Percentiles rank a stretch among this genome's conserved stretches.
phyloP scores from a whole-genome alignment of 2,329 filamentous ascomycete species.

The Arachnopeziza araneosa region DNA sequence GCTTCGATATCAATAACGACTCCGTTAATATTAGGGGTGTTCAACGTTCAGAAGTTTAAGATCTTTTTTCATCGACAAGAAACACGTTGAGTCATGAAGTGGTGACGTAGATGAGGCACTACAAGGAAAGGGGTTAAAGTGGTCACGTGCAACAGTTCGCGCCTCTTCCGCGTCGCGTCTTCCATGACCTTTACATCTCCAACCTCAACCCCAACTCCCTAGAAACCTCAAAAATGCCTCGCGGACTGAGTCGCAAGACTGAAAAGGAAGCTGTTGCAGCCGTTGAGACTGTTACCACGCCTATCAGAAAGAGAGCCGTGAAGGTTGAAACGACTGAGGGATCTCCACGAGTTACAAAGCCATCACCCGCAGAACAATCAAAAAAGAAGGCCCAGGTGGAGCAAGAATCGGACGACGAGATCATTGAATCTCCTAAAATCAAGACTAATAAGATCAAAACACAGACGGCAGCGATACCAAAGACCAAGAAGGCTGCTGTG shows the following conservation, averaged over 20 bases:
- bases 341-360: slow-evolving; percentile 8
- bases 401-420: slow-evolving; percentile 8
- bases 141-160: slow-evolving; percentile 1
- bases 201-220: neutral
- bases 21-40: too few relatives aligned
- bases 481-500: slow-evolving; percentile 16
- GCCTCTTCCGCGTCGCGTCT: neutral
- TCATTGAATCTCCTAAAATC: slow-evolving; percentile 1
- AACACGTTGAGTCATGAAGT: neutral
- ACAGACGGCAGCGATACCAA: slow-evolving; percentile 16
- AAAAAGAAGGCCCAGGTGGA: slow-evolving; percentile 11
- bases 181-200: neutral
- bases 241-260: slow-evolving; percentile 19
- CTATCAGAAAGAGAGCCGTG: slow-evolving; percentile 13
- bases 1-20: too few relatives aligned
- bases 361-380: slow-evolving; percentile 2
- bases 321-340: slow-evolving; percentile 13
- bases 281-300: slow-evolving; percentile 7
- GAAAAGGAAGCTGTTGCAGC: neutral
- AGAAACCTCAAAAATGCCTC: slow-evolving; percentile 20
- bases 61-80: too few relatives aligned
- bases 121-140: neutral
- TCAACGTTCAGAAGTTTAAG: too few relatives aligned
- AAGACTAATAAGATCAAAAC: slow-evolving; percentile 18
- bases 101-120: neutral